Base-by-base conservation (phyloP, 768 basidiomycete genomes). In the Trametopsis cervina region DNA sequence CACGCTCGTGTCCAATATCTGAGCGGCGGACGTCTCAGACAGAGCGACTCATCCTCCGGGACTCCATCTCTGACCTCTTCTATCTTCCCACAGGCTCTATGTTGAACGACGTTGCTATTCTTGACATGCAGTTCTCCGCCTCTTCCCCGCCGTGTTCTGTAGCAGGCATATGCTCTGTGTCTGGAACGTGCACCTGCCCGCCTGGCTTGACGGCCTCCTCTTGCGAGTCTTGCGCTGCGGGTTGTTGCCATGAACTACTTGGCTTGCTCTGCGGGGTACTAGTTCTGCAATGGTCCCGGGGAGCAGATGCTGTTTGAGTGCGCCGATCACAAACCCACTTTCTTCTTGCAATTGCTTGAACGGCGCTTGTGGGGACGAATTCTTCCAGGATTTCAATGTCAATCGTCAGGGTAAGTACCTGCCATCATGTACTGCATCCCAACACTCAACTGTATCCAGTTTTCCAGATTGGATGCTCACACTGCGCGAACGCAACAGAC, bases 281-380 rank as follows among this genome's bases (percentile, higher is more conserved):
- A 69, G 0, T 64, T 73, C 2, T 94, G 91, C 61, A 84, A 90
- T 54, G 81, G 87, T 87, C 36, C 74, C 80, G 0, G 91, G 91
- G 0, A 74, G 80, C 0, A 91, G 91, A 0, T 70, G 71, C 37
- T 95, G 91, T 62, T 71, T 88, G 48, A 63, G 66, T 9, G 63
- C 76, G 3, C 58, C 65, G 0, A 67, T 78, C 22, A 59, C 65
- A 27, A 78, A 81, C 54, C 67, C 72, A 2, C 77, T 85, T 2
- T 74, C 77, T 26, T 74, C 74, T 2, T 95, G 91, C 65, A 85
- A 89, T 57, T 95, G 91, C 59, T 53, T 83, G 42, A 93, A 93
- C 57, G 91, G 91, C 1, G 63, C 78, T 39, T 95, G 91, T 63
- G 75, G 75, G 1, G 50, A 70, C 13, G 91, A 89, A 0, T 93